Evolutionary conservation across 106 monocot genomes (phyloP).

Genomic region (Dioscorea dumetorum): DNA sequence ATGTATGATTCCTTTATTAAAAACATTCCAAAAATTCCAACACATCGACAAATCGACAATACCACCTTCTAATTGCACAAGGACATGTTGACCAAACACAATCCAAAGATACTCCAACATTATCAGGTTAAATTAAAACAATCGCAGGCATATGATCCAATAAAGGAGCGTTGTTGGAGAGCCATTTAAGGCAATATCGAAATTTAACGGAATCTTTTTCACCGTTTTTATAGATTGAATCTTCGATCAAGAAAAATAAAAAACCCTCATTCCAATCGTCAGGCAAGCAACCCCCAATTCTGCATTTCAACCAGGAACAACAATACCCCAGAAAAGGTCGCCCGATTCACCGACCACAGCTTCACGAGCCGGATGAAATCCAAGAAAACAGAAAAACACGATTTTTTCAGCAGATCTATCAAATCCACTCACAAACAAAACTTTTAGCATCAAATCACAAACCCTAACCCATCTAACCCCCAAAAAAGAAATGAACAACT

Average conservation of each 20-base stretch:
- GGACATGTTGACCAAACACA: too few relatives aligned
- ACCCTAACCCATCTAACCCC: too few relatives aligned
- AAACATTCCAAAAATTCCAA: too few relatives aligned
- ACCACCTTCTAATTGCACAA: too few relatives aligned
- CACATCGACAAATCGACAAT: too few relatives aligned
- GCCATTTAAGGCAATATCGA: not conserved
- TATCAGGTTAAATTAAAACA: too few relatives aligned
- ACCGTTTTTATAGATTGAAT: not conserved
- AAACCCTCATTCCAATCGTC: not conserved
- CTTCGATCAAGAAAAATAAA: not conserved
- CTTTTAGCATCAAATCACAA: not conserved
- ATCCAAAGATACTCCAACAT: too few relatives aligned
- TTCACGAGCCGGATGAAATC: not conserved
- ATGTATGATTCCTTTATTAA: too few relatives aligned
- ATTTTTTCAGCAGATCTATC: conserved; percentile 1
- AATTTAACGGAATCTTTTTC: not conserved
- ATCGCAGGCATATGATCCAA: too few relatives aligned
- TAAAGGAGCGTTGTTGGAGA: too few relatives aligned
- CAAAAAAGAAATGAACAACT: not conserved
- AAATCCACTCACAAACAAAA: not conserved
- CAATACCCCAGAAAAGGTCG: not conserved
- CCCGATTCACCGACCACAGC: not conserved
- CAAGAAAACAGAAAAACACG: not conserved
- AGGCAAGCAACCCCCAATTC: not conserved
- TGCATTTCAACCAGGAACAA: not conserved